Percentiles rank a stretch among this genome's conserved stretches.
Evolutionary conservation across 148 eudicot genomes (phyloP).

Genomic region (Vaccinium vitisidaea): DNA sequence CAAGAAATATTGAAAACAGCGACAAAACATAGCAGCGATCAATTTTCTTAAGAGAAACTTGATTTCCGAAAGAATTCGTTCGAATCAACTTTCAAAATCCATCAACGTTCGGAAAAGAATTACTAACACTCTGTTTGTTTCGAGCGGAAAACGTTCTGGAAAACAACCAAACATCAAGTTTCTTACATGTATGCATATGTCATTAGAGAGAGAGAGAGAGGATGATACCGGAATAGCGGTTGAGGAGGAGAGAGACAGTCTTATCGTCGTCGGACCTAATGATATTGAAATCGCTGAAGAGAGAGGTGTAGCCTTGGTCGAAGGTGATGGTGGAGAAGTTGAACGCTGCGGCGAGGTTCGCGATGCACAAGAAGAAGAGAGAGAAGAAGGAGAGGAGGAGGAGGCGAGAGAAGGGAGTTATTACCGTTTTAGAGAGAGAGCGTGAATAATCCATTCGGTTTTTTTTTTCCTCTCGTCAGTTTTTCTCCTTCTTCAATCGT

Average conservation of each 20-base stretch:
- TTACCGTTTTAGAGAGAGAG: conserved; percentile 4
- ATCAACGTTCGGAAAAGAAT: background rate
- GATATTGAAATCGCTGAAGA: conserved; percentile 83
- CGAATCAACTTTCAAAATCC: too few species aligned
- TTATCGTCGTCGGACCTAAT: conserved; percentile 53
- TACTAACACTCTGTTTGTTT: too few species aligned
- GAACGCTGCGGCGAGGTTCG: conserved; percentile 32
- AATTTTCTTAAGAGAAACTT: background rate
- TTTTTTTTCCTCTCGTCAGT: background rate
- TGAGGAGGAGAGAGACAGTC: conserved; percentile 68
- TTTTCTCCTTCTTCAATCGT: background rate
- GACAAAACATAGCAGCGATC: background rate
- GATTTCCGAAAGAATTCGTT: too few species aligned
- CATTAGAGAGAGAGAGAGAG: background rate
- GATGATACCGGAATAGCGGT: conserved; percentile 62
- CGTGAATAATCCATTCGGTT: background rate
- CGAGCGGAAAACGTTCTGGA: too few species aligned
- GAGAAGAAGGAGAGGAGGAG: background rate
- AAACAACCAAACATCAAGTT: too few species aligned
- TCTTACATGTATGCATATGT: too few species aligned
- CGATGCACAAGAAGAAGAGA: background rate
- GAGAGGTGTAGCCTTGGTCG: conserved; percentile 61
- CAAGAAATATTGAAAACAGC: background rate
- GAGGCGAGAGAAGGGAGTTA: conserved; percentile 19
- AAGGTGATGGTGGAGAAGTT: conserved; percentile 53